Percentiles rank a stretch among this genome's conserved stretches.
Conservation (phyloP, 2,329 filamentous ascomycete species). For the Saccharata proteae region DNA sequence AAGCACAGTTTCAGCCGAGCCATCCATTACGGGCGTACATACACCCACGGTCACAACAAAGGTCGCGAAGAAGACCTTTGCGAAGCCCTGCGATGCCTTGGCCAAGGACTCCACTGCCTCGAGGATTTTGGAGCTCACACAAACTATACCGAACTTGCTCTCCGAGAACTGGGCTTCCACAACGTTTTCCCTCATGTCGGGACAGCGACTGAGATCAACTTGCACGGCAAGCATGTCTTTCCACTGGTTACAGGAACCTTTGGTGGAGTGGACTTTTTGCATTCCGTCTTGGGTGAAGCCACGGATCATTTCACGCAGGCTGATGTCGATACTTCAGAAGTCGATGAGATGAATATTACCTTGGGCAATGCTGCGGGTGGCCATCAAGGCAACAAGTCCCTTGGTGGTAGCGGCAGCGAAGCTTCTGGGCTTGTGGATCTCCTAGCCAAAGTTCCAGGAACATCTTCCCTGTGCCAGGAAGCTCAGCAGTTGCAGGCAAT, state of each 20-base stretch:
- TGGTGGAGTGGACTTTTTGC: conserved; percentile 39
- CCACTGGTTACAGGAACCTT: conserved; percentile 45
- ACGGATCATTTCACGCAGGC: conserved; percentile 38
- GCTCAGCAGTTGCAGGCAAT: conserved; percentile 33
- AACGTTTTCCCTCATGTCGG: conserved; percentile 43
- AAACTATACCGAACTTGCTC: conserved; percentile 42
- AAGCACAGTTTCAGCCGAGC: conserved; percentile 35
- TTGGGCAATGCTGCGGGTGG: conserved; percentile 27
- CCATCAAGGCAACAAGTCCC: conserved; percentile 19
- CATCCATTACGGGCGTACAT: conserved; percentile 37
- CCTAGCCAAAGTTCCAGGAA: conserved; percentile 60
- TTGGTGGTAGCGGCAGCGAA: conserved; percentile 20
- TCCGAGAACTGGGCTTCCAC: conserved; percentile 38
- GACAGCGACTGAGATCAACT: conserved; percentile 30
- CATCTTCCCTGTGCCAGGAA: conserved; percentile 33
- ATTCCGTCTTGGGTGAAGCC: conserved; percentile 38
- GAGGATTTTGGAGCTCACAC: conserved; percentile 45
- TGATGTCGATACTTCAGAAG: conserved; percentile 25
- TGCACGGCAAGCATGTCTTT: conserved; percentile 35
- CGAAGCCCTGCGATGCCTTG: conserved; percentile 38
- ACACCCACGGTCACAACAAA: conserved; percentile 31
- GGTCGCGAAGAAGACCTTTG: conserved; percentile 33
- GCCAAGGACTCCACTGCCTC: conserved; percentile 40
- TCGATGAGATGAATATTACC: conserved; percentile 34
- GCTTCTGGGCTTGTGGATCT: conserved; percentile 51